phyloP scores from a whole-genome alignment of 768 basidiomycete species.

The Leucocoprinus leucothites region DNA sequence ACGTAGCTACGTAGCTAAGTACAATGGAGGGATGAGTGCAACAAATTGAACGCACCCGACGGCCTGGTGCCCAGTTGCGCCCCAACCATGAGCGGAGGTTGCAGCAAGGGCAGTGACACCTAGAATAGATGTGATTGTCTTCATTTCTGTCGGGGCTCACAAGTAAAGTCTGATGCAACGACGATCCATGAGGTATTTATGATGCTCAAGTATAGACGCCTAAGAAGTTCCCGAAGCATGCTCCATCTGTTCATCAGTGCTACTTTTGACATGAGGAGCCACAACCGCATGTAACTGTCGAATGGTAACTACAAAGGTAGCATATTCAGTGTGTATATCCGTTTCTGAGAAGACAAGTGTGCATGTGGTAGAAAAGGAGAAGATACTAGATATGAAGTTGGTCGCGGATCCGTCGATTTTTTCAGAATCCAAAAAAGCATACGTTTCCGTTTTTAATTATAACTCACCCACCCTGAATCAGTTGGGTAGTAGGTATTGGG shows the following conservation, averaged over 20 bases:
- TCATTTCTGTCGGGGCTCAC: not conserved
- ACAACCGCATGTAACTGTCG: too few species aligned
- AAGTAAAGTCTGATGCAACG: too few species aligned
- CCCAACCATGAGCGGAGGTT: slow-evolving; percentile 33
- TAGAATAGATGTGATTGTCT: not conserved
- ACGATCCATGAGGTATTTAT: too few species aligned
- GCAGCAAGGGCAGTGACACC: slow-evolving; percentile 13
- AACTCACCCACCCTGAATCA: too few species aligned
- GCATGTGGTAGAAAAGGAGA: not conserved
- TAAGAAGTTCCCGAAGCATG: too few species aligned
- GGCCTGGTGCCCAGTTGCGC: slow-evolving; percentile 39
- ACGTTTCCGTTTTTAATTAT: too few species aligned
- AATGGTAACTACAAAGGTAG: not conserved
- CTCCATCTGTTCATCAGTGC: too few species aligned
- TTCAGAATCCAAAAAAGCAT: too few species aligned
- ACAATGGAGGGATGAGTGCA: not conserved
- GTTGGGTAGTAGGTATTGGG: too few species aligned
- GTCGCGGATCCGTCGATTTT: too few species aligned
- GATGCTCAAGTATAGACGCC: too few species aligned
- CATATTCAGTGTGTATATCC: not conserved
- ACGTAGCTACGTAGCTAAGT: slow-evolving; percentile 26
- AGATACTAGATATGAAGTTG: not conserved
- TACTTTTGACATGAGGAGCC: too few species aligned
- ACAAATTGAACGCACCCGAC: slow-evolving; percentile 31
- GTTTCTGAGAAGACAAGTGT: not conserved